Evolutionary conservation across 441 rosid genomes (phyloP), one percentile per base, ranked within the genome.

Genomic region (Sinapis alba): DNA sequence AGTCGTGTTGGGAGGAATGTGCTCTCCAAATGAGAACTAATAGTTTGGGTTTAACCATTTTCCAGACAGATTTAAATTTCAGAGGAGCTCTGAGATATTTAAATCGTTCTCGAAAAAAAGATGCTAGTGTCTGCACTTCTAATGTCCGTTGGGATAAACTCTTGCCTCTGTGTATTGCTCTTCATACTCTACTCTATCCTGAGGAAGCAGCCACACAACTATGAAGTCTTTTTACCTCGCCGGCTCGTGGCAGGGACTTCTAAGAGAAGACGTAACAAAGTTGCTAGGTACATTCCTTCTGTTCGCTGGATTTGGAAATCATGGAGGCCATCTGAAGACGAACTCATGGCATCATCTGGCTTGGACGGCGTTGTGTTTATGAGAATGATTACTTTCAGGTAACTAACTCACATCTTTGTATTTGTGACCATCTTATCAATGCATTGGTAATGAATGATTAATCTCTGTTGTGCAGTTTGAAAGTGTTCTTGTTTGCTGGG

Each of bases 51-150:
- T 1, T 28, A 28, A 28, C 7, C 8, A n/a, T n/a, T n/a, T n/a
- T n/a, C 47, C 60, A 59, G 73, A 27, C n/a, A n/a, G n/a, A 3
- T 30, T 30, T 30, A 27, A 27, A 34, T 34, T 9, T 1, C 13
- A 12, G 9, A n/a, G 6, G 0, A 36, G 65, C 61, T 72, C 34
- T 30, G 50, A 73, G 80, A 67, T 71, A 23, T 65, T 70, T 71
- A 53, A 51, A 32, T 38, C 80, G 9, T 61, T 28, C 58, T 56
- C 13, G 43, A 5, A 72, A 84, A 57, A 16, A 75, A 82, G 77
- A 95, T 95, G 99, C 88, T 89, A 8, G 88, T 95, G 20, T 95
- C 99, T n/a, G 98, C 99, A n/a, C 90, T 95, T 63, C 53, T 94
- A 64, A 95, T 97, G 34, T 95, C 99, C 8, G 47, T 95, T 81